Evolutionary conservation across 306 rosid species (phyloP).

Genomic region (Quercus robur): DNA sequence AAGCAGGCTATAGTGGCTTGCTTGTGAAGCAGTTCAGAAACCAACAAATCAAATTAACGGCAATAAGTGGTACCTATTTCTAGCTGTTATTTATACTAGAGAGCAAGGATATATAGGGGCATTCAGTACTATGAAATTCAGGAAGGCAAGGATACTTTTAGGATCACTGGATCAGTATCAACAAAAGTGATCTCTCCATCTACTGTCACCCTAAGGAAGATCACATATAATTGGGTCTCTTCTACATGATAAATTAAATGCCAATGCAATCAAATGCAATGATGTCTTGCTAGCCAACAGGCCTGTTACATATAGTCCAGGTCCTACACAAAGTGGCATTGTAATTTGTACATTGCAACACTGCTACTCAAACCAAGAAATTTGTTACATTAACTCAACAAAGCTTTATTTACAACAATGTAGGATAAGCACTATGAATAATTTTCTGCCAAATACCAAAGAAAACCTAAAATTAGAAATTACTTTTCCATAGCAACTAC

Average conservation of each 20-base stretch:
- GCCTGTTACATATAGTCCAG: neutral
- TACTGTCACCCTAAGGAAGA: neutral
- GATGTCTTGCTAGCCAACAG: constrained; percentile 2
- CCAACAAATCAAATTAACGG: neutral
- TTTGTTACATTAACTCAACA: neutral
- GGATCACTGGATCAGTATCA: neutral
- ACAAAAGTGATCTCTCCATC: neutral
- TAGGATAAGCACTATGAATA: neutral
- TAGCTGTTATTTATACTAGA: neutral
- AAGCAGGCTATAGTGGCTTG: neutral
- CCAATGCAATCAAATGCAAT: neutral
- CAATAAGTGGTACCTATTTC: neutral
- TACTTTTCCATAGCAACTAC: neutral
- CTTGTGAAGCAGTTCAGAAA: neutral
- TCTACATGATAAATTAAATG: neutral
- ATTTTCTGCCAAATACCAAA: neutral
- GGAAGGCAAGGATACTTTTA: neutral
- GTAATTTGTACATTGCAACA: neutral
- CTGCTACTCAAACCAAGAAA: neutral
- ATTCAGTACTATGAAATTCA: neutral
- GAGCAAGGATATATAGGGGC: neutral
- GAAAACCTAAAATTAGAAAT: neutral
- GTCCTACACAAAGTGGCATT: neutral
- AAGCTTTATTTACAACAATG: neutral
- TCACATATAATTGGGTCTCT: neutral